A percentile compares a stretch with the other conserved stretches of the same genome.
phyloP scores from a whole-genome alignment of 106 monocot species.

The Acanthochlamys bracteata region DNA sequence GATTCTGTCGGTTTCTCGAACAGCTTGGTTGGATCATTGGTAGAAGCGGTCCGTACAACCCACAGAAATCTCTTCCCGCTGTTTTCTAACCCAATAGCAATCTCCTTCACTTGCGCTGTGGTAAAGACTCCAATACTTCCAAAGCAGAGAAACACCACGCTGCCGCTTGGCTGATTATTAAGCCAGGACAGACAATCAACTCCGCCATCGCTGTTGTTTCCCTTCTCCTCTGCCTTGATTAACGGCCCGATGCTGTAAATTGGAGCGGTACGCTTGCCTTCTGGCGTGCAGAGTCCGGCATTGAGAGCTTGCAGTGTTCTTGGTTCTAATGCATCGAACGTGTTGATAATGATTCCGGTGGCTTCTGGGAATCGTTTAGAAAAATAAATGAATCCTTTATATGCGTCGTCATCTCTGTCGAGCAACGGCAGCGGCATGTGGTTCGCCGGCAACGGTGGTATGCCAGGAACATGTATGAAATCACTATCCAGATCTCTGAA shows the following conservation, averaged over 20 bases:
- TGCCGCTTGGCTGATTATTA: slow-evolving; percentile 13
- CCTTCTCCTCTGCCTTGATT: not conserved
- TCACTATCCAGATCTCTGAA: slow-evolving; percentile 20
- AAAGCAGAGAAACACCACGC: slow-evolving; percentile 29
- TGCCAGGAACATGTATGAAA: slow-evolving; percentile 23
- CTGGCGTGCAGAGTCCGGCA: slow-evolving; percentile 15
- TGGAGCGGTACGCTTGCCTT: slow-evolving; percentile 14
- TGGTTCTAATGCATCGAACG: slow-evolving; percentile 38
- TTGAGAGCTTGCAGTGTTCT: slow-evolving; percentile 16
- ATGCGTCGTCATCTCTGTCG: slow-evolving; percentile 13
- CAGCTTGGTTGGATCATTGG: not conserved
- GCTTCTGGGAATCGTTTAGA: not conserved
- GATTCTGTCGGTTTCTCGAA: not conserved
- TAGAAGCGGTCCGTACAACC: slow-evolving; percentile 14
- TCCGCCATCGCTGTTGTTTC: too few species aligned
- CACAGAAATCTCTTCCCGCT: slow-evolving; percentile 27
- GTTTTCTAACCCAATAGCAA: slow-evolving; percentile 17
- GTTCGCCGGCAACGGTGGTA: slow-evolving; percentile 16
- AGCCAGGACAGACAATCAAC: slow-evolving; percentile 17
- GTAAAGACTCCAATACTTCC: slow-evolving; percentile 18
- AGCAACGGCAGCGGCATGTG: slow-evolving; percentile 10
- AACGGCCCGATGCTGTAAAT: slow-evolving; percentile 26
- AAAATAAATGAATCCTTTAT: not conserved
- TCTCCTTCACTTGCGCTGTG: slow-evolving; percentile 13
- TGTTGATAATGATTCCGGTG: slow-evolving; percentile 42